Evolutionary conservation across 1,139 yeast genomes (phyloP).

Genomic region (Yamadazyma blattariae): DNA sequence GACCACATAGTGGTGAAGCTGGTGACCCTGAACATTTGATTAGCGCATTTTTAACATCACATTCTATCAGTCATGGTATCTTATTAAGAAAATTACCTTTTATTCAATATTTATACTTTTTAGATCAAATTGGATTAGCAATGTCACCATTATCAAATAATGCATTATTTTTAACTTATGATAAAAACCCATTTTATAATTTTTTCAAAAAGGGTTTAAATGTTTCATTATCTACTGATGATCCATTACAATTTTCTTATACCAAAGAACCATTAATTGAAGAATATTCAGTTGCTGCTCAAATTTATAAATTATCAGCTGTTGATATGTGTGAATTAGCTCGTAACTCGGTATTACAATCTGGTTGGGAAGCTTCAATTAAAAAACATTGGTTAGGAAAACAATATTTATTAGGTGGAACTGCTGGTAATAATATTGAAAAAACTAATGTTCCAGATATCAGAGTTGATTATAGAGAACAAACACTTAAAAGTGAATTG

Average conservation of each 20-base stretch:
- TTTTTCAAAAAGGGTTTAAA: conserved; percentile 92
- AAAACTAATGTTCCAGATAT: conserved; percentile 94
- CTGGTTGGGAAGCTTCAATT: conserved; percentile 85
- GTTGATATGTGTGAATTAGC: conserved; percentile 98
- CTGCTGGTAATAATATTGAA: conserved; percentile 81
- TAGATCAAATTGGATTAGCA: conserved; percentile 97
- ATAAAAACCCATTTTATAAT: conserved; percentile 86
- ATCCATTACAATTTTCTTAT: conserved; percentile 82
- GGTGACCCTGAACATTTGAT: conserved; percentile 98
- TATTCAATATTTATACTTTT: conserved; percentile 86
- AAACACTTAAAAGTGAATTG: conserved; percentile 74
- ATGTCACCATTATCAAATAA: conserved; percentile 98
- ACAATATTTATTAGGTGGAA: conserved; percentile 58
- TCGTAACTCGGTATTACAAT: conserved; percentile 75
- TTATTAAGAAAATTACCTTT: conserved; percentile 88
- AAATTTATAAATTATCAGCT: conserved; percentile 86
- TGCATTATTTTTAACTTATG: conserved; percentile 92
- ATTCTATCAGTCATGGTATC: conserved; percentile 95
- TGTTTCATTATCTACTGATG: conserved; percentile 81
- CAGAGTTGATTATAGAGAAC: conserved; percentile 76
- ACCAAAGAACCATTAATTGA: conserved; percentile 98
- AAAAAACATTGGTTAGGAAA: conserved; percentile 94
- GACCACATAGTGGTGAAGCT: conserved; percentile 99
- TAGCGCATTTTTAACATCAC: conserved; percentile 83
- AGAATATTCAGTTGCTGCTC: conserved; percentile 97